phyloP scores from a whole-genome alignment of 208 protist genomes.

The Leishmania guyanensis region DNA sequence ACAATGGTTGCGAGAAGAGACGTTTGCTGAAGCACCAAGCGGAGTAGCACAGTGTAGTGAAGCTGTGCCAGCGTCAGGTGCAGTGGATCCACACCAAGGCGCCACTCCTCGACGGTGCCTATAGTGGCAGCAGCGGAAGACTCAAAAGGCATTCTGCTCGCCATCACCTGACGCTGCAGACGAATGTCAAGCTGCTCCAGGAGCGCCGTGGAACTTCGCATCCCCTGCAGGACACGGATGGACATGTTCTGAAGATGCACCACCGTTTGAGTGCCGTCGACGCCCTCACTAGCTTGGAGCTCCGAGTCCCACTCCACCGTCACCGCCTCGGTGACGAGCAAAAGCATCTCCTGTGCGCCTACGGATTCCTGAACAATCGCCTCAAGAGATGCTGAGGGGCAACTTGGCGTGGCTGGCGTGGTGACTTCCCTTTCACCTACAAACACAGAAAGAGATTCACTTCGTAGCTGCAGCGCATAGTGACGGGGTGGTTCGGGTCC shows the following conservation, averaged over 20 bases:
- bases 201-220: constrained; percentile 9
- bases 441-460: constrained; percentile 18
- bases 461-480: constrained; percentile 7
- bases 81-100: constrained; percentile 19
- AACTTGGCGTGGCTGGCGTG: not conserved
- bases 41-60: constrained; percentile 32
- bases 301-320: constrained; percentile 23
- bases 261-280: constrained; percentile 8
- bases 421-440: constrained; percentile 10
- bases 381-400: not conserved
- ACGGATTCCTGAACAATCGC: constrained; percentile 9
- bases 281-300: not conserved
- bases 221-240: constrained; percentile 17
- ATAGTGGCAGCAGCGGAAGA: not conserved
- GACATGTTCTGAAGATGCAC: constrained; percentile 24
- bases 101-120: constrained; percentile 24
- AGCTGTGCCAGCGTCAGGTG: constrained; percentile 30
- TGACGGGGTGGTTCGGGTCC: not conserved
- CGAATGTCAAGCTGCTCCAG: constrained; percentile 17
- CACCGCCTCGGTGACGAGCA: constrained; percentile 14
- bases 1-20: constrained; percentile 14
- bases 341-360: constrained; percentile 7
- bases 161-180: constrained; percentile 10
- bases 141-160: not conserved
- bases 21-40: constrained; percentile 25